Conservation (phyloP, 768 basidiomycete species). For the Kockovaella imperatae region DNA sequence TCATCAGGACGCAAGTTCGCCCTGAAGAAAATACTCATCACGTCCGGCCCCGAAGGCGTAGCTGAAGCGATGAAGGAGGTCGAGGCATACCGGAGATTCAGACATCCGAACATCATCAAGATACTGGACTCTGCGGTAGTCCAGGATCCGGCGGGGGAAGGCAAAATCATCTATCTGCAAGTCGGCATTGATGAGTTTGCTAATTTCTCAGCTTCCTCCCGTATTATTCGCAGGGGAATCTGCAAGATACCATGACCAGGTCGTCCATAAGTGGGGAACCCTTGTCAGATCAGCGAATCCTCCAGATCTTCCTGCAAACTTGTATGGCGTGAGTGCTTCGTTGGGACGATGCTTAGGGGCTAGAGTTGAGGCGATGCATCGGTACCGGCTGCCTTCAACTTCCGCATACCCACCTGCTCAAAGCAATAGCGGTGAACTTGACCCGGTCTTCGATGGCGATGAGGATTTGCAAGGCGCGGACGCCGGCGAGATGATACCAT, state of each 20-base stretch:
- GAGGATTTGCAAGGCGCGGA: conserved; percentile 53
- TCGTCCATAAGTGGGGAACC: conserved; percentile 73
- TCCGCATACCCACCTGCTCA: conserved; percentile 37
- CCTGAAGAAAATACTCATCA: conserved; percentile 63
- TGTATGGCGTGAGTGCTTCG: conserved; percentile 59
- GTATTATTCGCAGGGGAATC: conserved; percentile 59
- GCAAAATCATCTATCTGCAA: conserved; percentile 81
- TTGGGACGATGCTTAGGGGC: not conserved
- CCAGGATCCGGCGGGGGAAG: conserved; percentile 85
- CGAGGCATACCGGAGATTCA: conserved; percentile 91
- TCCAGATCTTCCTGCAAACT: conserved; percentile 84
- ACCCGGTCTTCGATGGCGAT: conserved; percentile 71
- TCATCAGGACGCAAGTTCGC: conserved; percentile 72
- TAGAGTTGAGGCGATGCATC: conserved; percentile 82
- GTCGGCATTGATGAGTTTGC: conserved; percentile 7
- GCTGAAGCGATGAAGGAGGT: conserved; percentile 55
- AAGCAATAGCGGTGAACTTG: conserved; percentile 64
- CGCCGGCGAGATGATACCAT: conserved; percentile 62
- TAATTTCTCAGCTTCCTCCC: conserved; percentile 62
- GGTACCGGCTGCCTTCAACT: conserved; percentile 56
- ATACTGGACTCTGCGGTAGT: conserved; percentile 91
- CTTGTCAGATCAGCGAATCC: conserved; percentile 80
- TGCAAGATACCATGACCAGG: conserved; percentile 88
- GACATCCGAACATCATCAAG: conserved; percentile 94
- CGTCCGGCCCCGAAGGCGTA: conserved; percentile 58